A percentile compares a stretch with the other conserved stretches of the same genome.
These are phyloP conservation scores for Themeda triandra DNA, from an alignment of 176 grass and related monocot species.

Conservation along the genomic window DNA sequence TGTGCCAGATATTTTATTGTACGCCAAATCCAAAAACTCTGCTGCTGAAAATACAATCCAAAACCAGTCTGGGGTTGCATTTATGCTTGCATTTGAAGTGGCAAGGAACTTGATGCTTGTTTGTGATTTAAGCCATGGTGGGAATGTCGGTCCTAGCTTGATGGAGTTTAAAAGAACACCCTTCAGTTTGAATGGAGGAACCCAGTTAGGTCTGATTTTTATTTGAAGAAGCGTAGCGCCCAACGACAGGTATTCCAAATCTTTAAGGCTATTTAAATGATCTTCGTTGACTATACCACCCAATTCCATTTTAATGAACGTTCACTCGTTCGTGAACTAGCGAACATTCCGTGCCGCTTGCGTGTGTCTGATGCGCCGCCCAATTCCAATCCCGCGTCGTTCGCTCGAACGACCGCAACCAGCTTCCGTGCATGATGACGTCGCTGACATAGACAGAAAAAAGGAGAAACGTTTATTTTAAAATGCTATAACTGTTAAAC, in stretches of 20 bases:
- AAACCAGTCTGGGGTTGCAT: slow-evolving; percentile 24
- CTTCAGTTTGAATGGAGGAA: slow-evolving; percentile 19
- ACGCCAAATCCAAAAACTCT: neutral
- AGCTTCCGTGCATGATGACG: no score
- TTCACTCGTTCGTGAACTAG: no score
- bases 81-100: slow-evolving; percentile 24
- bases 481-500: no score
- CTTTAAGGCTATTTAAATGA: neutral
- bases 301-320: no score
- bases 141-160: slow-evolving; percentile 3
- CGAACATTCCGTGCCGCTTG: no score
- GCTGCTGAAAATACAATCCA: slow-evolving; percentile 24
- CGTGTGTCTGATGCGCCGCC: no score
- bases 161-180: accelerated
- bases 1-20: slow-evolving; percentile 24
- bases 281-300: slow-evolving; percentile 10
- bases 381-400: no score
- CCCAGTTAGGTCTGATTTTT: slow-evolving; percentile 1
- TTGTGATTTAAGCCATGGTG: slow-evolving; percentile 30
- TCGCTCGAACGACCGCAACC: no score
- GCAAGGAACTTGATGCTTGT: neutral
- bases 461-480: no score
- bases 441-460: no score
- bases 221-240: neutral
- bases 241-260: no score